A percentile compares a stretch with the other conserved stretches of the same genome.
These are phyloP conservation scores for Luzula sylvatica DNA, from an alignment of 176 grass and related monocot genomes.

Conservation along the genomic window DNA sequence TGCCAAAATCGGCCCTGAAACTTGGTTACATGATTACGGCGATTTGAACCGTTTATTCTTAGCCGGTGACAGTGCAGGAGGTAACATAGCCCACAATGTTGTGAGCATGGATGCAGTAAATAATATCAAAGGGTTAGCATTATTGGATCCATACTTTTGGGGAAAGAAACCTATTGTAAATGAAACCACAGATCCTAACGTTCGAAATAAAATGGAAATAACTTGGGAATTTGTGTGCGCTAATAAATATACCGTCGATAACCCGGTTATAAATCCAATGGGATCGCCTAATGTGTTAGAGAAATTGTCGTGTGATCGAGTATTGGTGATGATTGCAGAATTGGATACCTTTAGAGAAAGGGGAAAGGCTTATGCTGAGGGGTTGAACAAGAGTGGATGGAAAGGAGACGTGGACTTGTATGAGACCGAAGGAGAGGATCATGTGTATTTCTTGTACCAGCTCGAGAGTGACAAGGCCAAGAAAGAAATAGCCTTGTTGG, in stretches of 20 bases:
- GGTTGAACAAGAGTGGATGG: conserved; percentile 48
- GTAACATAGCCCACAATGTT: conserved; percentile 61
- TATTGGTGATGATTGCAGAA: conserved; percentile 43
- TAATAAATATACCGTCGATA: conserved; percentile 41
- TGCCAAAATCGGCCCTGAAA: conserved; percentile 29
- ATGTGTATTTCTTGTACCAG: conserved; percentile 48
- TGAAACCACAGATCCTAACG: conserved; percentile 40
- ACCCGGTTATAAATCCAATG: conserved; percentile 52
- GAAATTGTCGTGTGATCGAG: conserved; percentile 26
- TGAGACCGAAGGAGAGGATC: conserved; percentile 51
- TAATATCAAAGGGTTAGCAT: conserved; percentile 35
- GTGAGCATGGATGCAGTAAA: conserved; percentile 22
- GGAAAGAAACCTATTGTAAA: conserved; percentile 43
- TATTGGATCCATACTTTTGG: conserved; percentile 67
- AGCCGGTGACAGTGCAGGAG: conserved; percentile 70
- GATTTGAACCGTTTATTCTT: conserved; percentile 44
- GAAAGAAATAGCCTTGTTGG: conserved; percentile 37
- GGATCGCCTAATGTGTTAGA: conserved; percentile 18
- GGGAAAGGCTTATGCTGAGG: conserved; percentile 38
- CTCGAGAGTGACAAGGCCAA: conserved; percentile 27
- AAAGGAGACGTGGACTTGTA: conserved; percentile 32
- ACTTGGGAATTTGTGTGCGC: conserved; percentile 52
- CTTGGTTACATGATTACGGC: conserved; percentile 44
- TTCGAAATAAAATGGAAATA: conserved; percentile 35
- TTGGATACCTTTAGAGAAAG: conserved; percentile 43